Base-by-base conservation (phyloP, 805 yeast genomes). In the Hermanozyma aechmeae region DNA sequence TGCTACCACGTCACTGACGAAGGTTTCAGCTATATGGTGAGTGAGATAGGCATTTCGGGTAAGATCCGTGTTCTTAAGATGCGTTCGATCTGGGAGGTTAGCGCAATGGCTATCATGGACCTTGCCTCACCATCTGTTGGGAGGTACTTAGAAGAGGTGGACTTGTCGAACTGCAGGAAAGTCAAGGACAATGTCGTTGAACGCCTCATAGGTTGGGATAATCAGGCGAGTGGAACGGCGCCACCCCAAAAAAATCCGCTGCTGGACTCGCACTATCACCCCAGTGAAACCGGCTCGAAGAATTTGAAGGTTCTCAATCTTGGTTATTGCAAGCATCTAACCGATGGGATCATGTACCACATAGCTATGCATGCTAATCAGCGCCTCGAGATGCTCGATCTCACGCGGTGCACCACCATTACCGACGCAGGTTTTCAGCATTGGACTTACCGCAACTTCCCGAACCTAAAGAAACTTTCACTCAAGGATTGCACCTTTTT, bases 41-140 rank as follows among this genome's bases (percentile, higher is more conserved):
- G 74, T 42, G 82, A 79, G 40, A 65, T 79, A 31, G 86, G 86
- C 2, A 73, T 77, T 40, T 48, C 73, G 23, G 85, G 85, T 3
- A 61, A 64, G 18, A 66, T 81, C 25, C 58, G 61, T 30, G 52
- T 54, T 7, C 54, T 81, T 28, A 66, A 63, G 35, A 77, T 80
- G 85, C 64, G 61, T 36, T 73, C 81, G 11, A 77, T 72, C 27
- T 80, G 89, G 89, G 83, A 78, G 40, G 73, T 81, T 6, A 71
- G 78, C 34, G 83, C 85, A 2, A 76, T 79, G 83, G 81, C 87
- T 3, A 77, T 80, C 17, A 78, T 80, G 85, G 89, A 81, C 48
- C 51, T 80, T 24, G 69, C 84, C 2, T 75, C 71, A 2, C 77
- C 79, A 0, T 64, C 71, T 40, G 74, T 79, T 18, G 86, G 86